Evolutionary conservation across 306 rosid species (phyloP).

Genomic region (Pyrus bretschneideri): DNA sequence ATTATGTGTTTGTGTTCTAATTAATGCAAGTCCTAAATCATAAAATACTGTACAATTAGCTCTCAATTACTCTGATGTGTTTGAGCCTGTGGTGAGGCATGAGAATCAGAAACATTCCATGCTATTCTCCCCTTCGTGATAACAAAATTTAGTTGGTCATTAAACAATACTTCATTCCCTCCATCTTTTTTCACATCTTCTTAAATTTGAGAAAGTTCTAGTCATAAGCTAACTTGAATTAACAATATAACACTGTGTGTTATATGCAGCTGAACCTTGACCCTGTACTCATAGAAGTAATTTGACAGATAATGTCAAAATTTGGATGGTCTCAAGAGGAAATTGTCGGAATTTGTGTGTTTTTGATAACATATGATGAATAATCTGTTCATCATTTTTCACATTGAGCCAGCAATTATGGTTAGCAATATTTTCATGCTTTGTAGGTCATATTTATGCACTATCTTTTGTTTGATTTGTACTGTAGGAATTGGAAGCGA

Average conservation of each 20-base stretch:
- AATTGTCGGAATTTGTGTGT: not conserved
- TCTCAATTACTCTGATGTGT: no score
- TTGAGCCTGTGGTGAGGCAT: not conserved
- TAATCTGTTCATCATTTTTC: not conserved
- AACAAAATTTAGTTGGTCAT: not conserved
- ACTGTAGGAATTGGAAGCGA: not conserved
- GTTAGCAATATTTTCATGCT: not conserved
- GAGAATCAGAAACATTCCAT: not conserved
- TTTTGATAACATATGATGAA: not conserved
- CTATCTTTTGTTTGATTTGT: not conserved
- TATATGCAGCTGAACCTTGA: not conserved
- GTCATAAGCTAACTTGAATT: not conserved
- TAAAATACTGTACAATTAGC: no score
- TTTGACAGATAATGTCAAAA: not conserved
- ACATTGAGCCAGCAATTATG: not conserved
- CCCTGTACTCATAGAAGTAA: not conserved
- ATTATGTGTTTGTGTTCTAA: no score
- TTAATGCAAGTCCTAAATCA: no score
- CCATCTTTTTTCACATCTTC: not conserved
- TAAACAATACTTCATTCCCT: not conserved
- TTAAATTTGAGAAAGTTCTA: not conserved
- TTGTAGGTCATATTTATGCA: not conserved
- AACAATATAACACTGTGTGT: not conserved
- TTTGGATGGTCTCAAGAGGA: not conserved
- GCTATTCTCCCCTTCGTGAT: not conserved